Conservation (phyloP, 2,329 filamentous ascomycete species). For the Aspergillus sp. region DNA sequence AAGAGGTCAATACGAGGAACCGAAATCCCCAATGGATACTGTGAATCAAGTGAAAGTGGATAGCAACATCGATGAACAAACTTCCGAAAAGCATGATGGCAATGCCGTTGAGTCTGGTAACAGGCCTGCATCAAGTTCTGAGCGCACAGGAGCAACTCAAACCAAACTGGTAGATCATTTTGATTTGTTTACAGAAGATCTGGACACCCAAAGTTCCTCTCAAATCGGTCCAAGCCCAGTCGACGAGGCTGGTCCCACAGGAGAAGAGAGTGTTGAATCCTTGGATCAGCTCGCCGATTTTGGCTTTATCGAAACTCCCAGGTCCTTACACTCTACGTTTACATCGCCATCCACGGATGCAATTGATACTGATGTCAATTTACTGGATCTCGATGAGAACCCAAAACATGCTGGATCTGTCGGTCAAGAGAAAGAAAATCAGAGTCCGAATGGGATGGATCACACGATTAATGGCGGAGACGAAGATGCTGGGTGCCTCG, state of each 20-base stretch:
- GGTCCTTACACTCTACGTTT: neutral
- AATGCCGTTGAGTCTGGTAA: too few species aligned
- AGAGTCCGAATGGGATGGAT: neutral
- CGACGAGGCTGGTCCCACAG: neutral
- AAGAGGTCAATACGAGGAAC: constrained; percentile 31
- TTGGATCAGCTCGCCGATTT: constrained; percentile 18
- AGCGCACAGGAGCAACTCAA: too few species aligned
- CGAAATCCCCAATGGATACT: constrained; percentile 3
- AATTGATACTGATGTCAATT: neutral
- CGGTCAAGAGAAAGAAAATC: neutral
- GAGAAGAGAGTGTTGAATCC: constrained; percentile 3
- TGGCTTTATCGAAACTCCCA: constrained; percentile 6
- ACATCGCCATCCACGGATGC: neutral
- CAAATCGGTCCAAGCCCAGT: neutral
- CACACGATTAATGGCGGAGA: neutral
- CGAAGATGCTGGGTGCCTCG: constrained; percentile 1
- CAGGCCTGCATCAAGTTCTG: too few species aligned
- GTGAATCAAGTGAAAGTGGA: too few species aligned
- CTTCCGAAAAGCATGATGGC: too few species aligned
- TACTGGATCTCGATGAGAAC: constrained; percentile 13
- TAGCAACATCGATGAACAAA: too few species aligned
- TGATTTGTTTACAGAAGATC: neutral
- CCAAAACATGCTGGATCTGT: neutral
- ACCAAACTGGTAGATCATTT: neutral
- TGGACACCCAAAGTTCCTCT: neutral